These are phyloP conservation scores for Nymphaea colorata DNA, from an alignment of 164 flowering plant genomes.

Conservation along the genomic window DNA sequence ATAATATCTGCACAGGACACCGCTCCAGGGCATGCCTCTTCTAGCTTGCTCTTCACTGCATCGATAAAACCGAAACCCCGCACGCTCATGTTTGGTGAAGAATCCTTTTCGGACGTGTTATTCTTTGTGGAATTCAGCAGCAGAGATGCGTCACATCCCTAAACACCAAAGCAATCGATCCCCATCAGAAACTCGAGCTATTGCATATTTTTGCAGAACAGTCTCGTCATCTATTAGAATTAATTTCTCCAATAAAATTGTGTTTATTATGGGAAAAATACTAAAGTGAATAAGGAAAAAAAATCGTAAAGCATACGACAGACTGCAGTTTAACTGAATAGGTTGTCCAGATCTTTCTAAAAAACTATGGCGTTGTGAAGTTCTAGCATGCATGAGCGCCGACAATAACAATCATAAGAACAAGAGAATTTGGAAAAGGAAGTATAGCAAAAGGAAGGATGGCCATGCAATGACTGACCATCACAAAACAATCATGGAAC, in stretches of 20 bases:
- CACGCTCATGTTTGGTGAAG: conserved; percentile 44
- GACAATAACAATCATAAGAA: neutral
- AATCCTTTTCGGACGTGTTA: conserved; percentile 45
- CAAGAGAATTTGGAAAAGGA: no score
- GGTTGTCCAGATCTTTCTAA: neutral
- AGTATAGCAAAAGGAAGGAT: neutral
- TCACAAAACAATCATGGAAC: conserved; percentile 84
- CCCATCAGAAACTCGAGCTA: no score
- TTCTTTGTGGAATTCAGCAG: conserved; percentile 44
- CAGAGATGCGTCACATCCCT: conserved; percentile 94
- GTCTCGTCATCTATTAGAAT: neutral
- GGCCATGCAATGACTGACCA: conserved; percentile 25
- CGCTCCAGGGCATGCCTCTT: conserved; percentile 60
- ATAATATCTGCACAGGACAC: conserved; percentile 87
- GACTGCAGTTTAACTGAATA: neutral
- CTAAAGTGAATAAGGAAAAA: neutral
- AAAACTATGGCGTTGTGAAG: no score
- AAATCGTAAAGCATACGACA: no score
- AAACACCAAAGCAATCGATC: no score
- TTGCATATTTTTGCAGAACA: no score
- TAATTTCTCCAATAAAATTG: neutral
- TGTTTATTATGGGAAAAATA: neutral
- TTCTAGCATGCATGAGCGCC: neutral
- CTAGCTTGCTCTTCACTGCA: conserved; percentile 44
- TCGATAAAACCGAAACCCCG: conserved; percentile 78